Base-by-base conservation (phyloP, 129 eudicot genomes). In the Lonicera japonica region DNA sequence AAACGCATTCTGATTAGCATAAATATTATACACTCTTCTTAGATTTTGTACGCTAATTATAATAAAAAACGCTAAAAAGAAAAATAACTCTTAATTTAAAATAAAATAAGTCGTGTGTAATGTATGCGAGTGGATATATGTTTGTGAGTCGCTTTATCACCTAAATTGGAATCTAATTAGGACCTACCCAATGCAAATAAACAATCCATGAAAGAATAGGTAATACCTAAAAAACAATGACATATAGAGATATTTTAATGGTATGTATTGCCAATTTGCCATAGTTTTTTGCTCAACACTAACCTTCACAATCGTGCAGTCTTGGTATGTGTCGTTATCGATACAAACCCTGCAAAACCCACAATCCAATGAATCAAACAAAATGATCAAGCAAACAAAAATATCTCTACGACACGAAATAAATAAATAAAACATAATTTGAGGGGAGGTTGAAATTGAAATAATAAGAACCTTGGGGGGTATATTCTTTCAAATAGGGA, bases 291-390 rank as follows among this genome's bases (percentile, higher is more conserved):
- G 24, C 15, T n/a, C 3, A n/a, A n/a, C n/a, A 58, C 85, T 63
- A 65, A 91, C 98, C 98, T 87, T 87, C 52, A 87, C 82, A 66
- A 91, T 80, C 19, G 95, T 91, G 76, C 96, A 84, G 66, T 82
- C 84, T 65, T 72, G 64, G 73, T 69, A 75, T 25, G 88, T 53
- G 17, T 84, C 88, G 66, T 91, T 91, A 73, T 91, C 98, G 9
- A 91, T 73, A 65, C 86, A 84, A 71, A 91, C 98, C 86, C 98
- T 91, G 62, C 68, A 71, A 67, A 52, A 63, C 36, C 36, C 21
- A 67, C 21, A 43, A 66, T 39, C 25, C 24, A 29, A 23, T 10
- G 38, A 47, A n/a, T 18, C 14, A 41, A 22, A 18, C 9, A 72
- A 53, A 52, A 25, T 16, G 8, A 14, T 36, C 18, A 43, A 43